Percentiles rank a stretch among this genome's conserved stretches.
Conservation (phyloP, 495 filamentous ascomycete genomes). For the Penicillium angulare region DNA sequence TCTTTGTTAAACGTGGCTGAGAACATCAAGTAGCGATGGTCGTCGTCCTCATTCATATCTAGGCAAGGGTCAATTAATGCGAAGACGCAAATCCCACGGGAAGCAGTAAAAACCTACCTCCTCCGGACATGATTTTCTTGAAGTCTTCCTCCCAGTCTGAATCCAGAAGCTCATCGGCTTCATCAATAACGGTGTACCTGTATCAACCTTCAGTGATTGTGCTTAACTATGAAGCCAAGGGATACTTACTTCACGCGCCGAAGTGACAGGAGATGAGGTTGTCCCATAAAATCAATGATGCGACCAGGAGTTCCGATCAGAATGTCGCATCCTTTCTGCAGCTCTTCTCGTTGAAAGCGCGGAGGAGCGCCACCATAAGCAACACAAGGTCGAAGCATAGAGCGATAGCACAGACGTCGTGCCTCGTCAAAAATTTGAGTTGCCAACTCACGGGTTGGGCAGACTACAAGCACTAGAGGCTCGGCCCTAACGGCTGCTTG, state of each 20-base stretch:
- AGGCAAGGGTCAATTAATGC: slow-evolving; percentile 15
- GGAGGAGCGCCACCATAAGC: slow-evolving; percentile 80
- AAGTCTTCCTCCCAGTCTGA: slow-evolving; percentile 72
- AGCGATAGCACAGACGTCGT: slow-evolving; percentile 86
- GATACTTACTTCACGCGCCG: slow-evolving; percentile 65
- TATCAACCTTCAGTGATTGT: slow-evolving; percentile 4
- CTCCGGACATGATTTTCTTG: slow-evolving; percentile 68
- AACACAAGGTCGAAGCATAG: slow-evolving; percentile 91
- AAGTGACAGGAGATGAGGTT: slow-evolving; percentile 64
- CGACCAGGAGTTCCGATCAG: slow-evolving; percentile 87
- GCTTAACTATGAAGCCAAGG: neutral
- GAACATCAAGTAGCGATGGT: slow-evolving; percentile 87
- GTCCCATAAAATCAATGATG: slow-evolving; percentile 75
- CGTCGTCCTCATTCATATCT: slow-evolving; percentile 74
- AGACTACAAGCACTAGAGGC: slow-evolving; percentile 82
- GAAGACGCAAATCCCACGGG: neutral
- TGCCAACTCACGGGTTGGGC: slow-evolving; percentile 83
- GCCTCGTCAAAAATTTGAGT: slow-evolving; percentile 94
- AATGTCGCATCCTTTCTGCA: slow-evolving; percentile 83
- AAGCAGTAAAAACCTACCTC: slow-evolving; percentile 53
- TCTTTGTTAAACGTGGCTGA: slow-evolving; percentile 86
- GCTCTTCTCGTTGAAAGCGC: slow-evolving; percentile 62
- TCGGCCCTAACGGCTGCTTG: slow-evolving; percentile 62
- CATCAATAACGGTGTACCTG: slow-evolving; percentile 85
- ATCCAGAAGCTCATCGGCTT: slow-evolving; percentile 89